A percentile compares a stretch with the other conserved stretches of the same genome.
phyloP scores from a whole-genome alignment of 768 basidiomycete genomes.

The Termitomyces sp. region DNA sequence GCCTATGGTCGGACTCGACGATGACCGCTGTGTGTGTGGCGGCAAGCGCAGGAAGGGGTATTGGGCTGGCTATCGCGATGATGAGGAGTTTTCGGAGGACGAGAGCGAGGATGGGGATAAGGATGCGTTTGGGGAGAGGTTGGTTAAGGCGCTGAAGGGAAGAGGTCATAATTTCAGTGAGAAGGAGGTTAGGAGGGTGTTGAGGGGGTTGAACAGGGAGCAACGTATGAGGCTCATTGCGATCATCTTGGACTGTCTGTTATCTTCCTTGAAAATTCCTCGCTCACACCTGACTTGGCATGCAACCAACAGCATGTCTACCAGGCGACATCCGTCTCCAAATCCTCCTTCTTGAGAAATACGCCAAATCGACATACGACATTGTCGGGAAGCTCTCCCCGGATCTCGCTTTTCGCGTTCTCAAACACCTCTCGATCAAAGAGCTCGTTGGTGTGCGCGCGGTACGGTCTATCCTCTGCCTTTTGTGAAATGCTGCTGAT shows the following conservation, averaged over 20 bases:
- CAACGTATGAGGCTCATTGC: slow-evolving; percentile 52
- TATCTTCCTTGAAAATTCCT: neutral
- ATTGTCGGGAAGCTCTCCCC: slow-evolving; percentile 71
- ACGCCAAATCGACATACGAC: slow-evolving; percentile 79
- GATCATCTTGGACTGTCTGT: slow-evolving; percentile 48
- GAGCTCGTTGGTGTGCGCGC: slow-evolving; percentile 60
- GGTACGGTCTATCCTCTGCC: slow-evolving; percentile 30
- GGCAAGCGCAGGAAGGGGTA: slow-evolving; percentile 62
- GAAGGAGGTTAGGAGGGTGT: slow-evolving; percentile 60
- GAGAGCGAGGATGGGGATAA: slow-evolving; percentile 34
- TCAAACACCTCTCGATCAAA: slow-evolving; percentile 50
- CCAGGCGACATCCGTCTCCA: slow-evolving; percentile 85
- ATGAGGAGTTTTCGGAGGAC: slow-evolving; percentile 31
- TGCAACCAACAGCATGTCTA: slow-evolving; percentile 51
- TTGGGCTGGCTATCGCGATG: slow-evolving; percentile 66
- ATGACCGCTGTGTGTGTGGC: slow-evolving; percentile 49
- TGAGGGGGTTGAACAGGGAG: slow-evolving; percentile 60
- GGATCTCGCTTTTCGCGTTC: slow-evolving; percentile 59
- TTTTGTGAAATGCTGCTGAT: slow-evolving; percentile 37
- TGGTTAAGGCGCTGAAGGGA: slow-evolving; percentile 46
- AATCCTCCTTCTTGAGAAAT: slow-evolving; percentile 82
- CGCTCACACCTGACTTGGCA: neutral
- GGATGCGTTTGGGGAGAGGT: slow-evolving; percentile 29
- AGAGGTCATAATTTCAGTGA: slow-evolving; percentile 64
- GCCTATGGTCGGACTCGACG: slow-evolving; percentile 23